Evolutionary conservation across 257 asterid species (phyloP), one percentile per base, ranked within the genome.

Genomic region (Fraxinus anomala): DNA sequence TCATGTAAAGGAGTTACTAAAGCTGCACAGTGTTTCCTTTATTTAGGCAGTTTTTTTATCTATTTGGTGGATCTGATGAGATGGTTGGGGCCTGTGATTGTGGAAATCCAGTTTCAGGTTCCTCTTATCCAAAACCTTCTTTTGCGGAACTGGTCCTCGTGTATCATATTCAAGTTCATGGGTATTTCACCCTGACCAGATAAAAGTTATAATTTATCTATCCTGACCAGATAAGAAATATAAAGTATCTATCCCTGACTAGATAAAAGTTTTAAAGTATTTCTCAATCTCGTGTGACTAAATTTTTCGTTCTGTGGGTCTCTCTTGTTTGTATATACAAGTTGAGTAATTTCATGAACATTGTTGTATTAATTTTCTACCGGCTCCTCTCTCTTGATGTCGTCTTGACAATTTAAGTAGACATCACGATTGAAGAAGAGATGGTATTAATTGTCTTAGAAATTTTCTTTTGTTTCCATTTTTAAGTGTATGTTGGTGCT

Each of bases 31-130:
- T 24, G 69, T 63, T 24, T n/a, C 31, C 31, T 30, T 63, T 63
- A 16, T 63, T 63, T 26, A 23, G 21, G 34, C 69, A 5, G 34
- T 10, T 61, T 61, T 56, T 59, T 23, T 11, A 2, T n/a, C 34
- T 63, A 63, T 56, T 67, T 70, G 76, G 74, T 73, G 72, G 68
- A 68, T 17, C 56, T 24, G 68, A 68, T 23, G 49, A 72, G 63
- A 68, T 66, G 79, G 51, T 74, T 73, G 77, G 42, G 30, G 63
- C 73, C 83, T 65, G 77, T 44, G 37, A 39, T 54, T 75, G 26
- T 79, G 80, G 68, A 78, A 72, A 73, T 76, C 73, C 76, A 76
- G n/a, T 77, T 74, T 70, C 86, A 75, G 87, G 86, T 81, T 83
- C 87, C 81, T 72, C 73, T 76, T 67, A 70, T 77, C 73, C 26